Percentiles rank a stretch among this genome's conserved stretches.
Conservation (phyloP, 108 stramenopile genomes). For the Stephanodiscus minutulus region DNA sequence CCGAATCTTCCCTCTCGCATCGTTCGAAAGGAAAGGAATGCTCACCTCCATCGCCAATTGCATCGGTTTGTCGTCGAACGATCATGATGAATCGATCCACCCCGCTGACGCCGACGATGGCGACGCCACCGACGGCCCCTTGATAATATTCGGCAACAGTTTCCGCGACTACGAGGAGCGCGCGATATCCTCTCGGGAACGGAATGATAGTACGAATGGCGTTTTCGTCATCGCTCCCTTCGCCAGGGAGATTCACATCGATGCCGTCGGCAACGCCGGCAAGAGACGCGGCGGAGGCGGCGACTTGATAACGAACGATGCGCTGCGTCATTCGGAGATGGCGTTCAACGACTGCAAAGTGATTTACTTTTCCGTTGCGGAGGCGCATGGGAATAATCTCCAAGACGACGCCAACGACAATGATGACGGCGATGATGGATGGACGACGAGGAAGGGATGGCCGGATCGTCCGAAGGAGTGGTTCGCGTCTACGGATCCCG, state of each 20-base stretch:
- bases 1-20: slow-evolving; percentile 9
- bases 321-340: slow-evolving; percentile 33
- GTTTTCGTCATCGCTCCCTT: slow-evolving; percentile 36
- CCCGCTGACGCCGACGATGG: not conserved
- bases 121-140: slow-evolving; percentile 1
- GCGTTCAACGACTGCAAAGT: slow-evolving; percentile 61
- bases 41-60: not conserved
- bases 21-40: not conserved
- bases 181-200: slow-evolving; percentile 28
- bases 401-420: no score
- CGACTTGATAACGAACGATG: slow-evolving; percentile 16
- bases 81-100: not conserved
- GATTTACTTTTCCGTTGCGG: slow-evolving; percentile 30
- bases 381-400: not conserved
- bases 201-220: slow-evolving; percentile 48
- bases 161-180: slow-evolving; percentile 49
- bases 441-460: not conserved
- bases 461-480: slow-evolving; percentile 14
- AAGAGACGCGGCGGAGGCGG: not conserved
- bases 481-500: not conserved
- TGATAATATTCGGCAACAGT: slow-evolving; percentile 51
- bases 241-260: slow-evolving; percentile 31
- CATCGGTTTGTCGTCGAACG: not conserved
- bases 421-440: not conserved
- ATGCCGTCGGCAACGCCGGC: slow-evolving; percentile 11